Base-by-base conservation (phyloP, 305 asterid species). In the Galium porrigens region DNA sequence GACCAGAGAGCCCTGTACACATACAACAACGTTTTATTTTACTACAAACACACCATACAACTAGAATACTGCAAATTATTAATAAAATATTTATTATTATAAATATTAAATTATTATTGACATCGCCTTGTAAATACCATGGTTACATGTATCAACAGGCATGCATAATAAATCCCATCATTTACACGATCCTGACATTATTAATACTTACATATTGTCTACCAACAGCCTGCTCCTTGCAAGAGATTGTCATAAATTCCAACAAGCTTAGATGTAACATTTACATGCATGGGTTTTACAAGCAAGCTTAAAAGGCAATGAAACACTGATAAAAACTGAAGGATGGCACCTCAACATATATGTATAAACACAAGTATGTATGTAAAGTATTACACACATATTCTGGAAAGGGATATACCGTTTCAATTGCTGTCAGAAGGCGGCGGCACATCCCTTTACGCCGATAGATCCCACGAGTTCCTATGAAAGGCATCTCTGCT, bases 401-500 rank as follows among this genome's bases (percentile, higher is more conserved):
- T 63, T 46, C 0, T 18, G 63, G 4, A 62, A 63, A 30, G 27
- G 30, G 20, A 49, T n/a, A 10, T 64, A 64, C 68, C 68, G 20
- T 34, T 37, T 51, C 68, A 12, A 64, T 64, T 51, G 61, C 44
- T 1, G 60, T 52, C 22, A 64, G 68, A 33, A 64, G 68, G 20
- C 10, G 49, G 32, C 61, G 68, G 5, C 49, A 32, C 68, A 64
- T 64, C 51, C 68, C 68, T 64, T 33, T 54, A 51, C 61, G 68
- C 17, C 68, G 61, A 64, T 64, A 36, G 34, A 5, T 64, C 10
- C 5, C 42, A 33, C 68, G 68, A 52, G 68, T 64, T 20, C 68
- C 68, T 9, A 51, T 64, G 68, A 64, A 64, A 15, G 68, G 68
- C 68, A 64, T 64, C 68, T 64, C 60, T 5, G 68, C 68, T 12